These are phyloP conservation scores for Argentina anserina DNA, from an alignment of 306 rosid genomes.

Conservation along the genomic window DNA sequence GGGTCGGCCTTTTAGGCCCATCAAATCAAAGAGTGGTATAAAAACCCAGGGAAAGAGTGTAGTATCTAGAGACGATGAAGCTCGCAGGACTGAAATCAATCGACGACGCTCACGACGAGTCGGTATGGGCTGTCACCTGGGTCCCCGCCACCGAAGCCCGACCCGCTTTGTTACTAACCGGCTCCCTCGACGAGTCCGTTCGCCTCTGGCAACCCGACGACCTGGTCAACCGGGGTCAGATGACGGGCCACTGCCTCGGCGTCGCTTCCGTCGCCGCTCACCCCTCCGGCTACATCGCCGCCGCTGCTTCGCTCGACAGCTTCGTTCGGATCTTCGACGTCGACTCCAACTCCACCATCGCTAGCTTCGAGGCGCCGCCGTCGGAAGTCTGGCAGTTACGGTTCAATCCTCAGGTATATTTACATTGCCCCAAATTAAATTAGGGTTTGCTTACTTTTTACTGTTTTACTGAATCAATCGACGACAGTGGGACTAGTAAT, in stretches of 20 bases:
- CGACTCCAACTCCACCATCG: conserved; percentile 77
- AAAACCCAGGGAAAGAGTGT: neutral
- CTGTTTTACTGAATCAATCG: neutral
- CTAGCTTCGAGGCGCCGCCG: conserved; percentile 94
- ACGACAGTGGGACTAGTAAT: too few species aligned
- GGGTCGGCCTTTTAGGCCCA: too few species aligned
- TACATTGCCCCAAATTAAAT: neutral
- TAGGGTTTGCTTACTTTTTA: neutral
- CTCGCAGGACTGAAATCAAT: conserved; percentile 81
- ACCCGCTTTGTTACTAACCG: conserved; percentile 75
- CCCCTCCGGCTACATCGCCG: conserved; percentile 79
- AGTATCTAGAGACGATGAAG: conserved; percentile 53
- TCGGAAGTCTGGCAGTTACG: conserved; percentile 98
- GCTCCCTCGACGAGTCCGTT: conserved; percentile 94
- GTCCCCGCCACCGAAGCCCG: conserved; percentile 72
- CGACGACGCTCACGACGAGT: conserved; percentile 88
- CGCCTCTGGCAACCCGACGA: conserved; percentile 85
- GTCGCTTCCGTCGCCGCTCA: conserved; percentile 94
- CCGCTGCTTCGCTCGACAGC: conserved; percentile 96
- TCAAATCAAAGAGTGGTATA: too few species aligned
- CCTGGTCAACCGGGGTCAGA: conserved; percentile 62
- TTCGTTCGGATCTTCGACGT: conserved; percentile 85
- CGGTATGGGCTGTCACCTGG: conserved; percentile 95
- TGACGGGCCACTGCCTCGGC: conserved; percentile 93
- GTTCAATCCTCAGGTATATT: conserved; percentile 74